These are phyloP conservation scores for Cymbopogon flexuosus DNA, from an alignment of 202 grass and related monocot species.

Conservation along the genomic window DNA sequence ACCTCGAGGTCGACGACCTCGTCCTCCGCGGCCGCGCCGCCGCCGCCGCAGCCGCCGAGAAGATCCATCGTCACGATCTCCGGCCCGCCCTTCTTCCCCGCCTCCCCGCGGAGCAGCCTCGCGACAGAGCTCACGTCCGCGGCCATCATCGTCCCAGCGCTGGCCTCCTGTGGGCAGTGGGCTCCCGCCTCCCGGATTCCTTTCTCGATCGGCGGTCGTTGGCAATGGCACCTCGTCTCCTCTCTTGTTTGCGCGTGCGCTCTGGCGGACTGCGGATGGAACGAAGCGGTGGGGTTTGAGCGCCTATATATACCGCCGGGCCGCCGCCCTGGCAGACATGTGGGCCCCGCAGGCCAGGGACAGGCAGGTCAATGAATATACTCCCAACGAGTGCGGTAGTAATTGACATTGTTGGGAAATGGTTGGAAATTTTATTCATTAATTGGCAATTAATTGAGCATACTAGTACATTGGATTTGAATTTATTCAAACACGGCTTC, in stretches of 20 bases:
- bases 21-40: background rate
- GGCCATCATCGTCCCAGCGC: slow-evolving; percentile 32
- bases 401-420: slow-evolving; percentile 33
- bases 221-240: background rate
- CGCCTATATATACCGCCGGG: slow-evolving; percentile 25
- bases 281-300: slow-evolving; percentile 24
- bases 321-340: slow-evolving; percentile 6
- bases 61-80: slow-evolving; percentile 75
- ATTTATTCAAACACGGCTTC: slow-evolving; percentile 11
- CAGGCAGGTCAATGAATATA: slow-evolving; percentile 15
- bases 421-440: slow-evolving; percentile 39
- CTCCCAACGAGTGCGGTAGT: slow-evolving; percentile 12
- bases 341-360: slow-evolving; percentile 25
- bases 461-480: background rate
- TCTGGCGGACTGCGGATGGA: background rate
- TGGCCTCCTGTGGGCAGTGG: background rate
- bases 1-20: slow-evolving; percentile 66
- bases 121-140: slow-evolving; percentile 57
- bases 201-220: background rate
- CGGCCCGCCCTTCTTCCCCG: slow-evolving; percentile 39
- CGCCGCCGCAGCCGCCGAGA: slow-evolving; percentile 38
- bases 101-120: slow-evolving; percentile 48
- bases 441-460: slow-evolving; percentile 30
- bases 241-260: background rate
- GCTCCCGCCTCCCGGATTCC: background rate